These are phyloP conservation scores for Arthrinium puccinioides DNA, from an alignment of 2,329 filamentous ascomycete species.

Conservation along the genomic window DNA sequence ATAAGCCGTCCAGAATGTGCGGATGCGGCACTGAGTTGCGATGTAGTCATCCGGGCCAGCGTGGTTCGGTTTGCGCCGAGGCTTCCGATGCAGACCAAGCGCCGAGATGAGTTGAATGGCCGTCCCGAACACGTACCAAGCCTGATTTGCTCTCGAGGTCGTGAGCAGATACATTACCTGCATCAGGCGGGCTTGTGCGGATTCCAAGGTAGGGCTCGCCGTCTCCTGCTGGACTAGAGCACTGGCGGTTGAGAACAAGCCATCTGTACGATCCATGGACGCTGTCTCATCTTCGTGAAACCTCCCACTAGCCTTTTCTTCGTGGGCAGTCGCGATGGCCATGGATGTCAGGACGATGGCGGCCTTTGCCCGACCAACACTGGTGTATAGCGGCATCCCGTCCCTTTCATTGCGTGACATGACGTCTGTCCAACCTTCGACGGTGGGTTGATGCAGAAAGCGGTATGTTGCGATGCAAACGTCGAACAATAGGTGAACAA, in stretches of 20 bases:
- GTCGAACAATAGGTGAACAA: slow-evolving; percentile 44
- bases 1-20: slow-evolving; percentile 57
- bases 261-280: background rate
- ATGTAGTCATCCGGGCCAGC: slow-evolving; percentile 29
- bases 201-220: slow-evolving; percentile 45
- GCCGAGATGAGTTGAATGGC: slow-evolving; percentile 43
- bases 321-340: slow-evolving; percentile 38
- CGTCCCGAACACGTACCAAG: slow-evolving; percentile 54
- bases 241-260: slow-evolving; percentile 27
- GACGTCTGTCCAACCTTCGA: slow-evolving; percentile 37
- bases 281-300: slow-evolving; percentile 17
- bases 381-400: slow-evolving; percentile 23
- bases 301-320: slow-evolving; percentile 26
- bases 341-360: slow-evolving; percentile 40
- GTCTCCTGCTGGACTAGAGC: slow-evolving; percentile 39
- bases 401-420: slow-evolving; percentile 28
- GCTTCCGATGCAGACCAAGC: slow-evolving; percentile 31
- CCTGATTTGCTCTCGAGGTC: slow-evolving; percentile 52
- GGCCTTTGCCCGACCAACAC: slow-evolving; percentile 35
- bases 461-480: slow-evolving; percentile 52
- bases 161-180: slow-evolving; percentile 52
- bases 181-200: slow-evolving; percentile 48
- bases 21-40: slow-evolving; percentile 40
- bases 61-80: slow-evolving; percentile 6
- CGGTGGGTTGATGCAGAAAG: slow-evolving; percentile 45